Percentiles rank a stretch among this genome's conserved stretches.
Conservation (phyloP, 129 eudicot species). For the Tanacetum coccineum region DNA sequence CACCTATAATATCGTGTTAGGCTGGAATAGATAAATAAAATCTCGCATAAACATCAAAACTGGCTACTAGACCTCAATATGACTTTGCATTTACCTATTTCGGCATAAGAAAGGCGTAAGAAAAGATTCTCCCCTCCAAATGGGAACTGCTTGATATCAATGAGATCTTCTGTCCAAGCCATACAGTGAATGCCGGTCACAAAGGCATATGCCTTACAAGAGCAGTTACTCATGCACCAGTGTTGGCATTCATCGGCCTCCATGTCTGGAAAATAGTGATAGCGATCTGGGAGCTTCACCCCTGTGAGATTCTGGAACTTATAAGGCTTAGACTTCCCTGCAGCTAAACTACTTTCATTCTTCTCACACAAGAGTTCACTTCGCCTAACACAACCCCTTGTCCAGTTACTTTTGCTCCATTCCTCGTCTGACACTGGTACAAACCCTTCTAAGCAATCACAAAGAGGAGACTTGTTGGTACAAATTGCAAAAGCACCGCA, state of each 20-base stretch:
- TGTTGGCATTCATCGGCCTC: slow-evolving; percentile 12
- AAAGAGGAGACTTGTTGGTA: slow-evolving; percentile 9
- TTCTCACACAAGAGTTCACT: slow-evolving; percentile 3
- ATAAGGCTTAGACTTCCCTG: slow-evolving; percentile 21
- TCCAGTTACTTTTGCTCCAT: slow-evolving; percentile 8
- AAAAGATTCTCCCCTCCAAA: slow-evolving; percentile 31
- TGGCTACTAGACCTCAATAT: not conserved
- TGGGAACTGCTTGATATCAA: slow-evolving; percentile 30
- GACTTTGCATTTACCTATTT: slow-evolving; percentile 22
- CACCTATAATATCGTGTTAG: slow-evolving; percentile 8
- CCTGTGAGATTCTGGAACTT: slow-evolving; percentile 25
- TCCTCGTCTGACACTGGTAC: slow-evolving; percentile 15
- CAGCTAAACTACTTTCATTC: slow-evolving; percentile 1
- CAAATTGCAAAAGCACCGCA: slow-evolving; percentile 30
- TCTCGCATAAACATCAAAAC: not conserved
- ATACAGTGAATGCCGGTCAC: slow-evolving; percentile 30
- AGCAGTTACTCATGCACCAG: slow-evolving; percentile 35
- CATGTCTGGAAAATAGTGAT: slow-evolving; percentile 1
- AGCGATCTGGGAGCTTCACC: slow-evolving; percentile 29
- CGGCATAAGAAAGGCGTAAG: slow-evolving; percentile 36
- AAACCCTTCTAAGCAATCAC: slow-evolving; percentile 37
- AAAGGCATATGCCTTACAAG: slow-evolving; percentile 41
- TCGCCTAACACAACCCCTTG: slow-evolving; percentile 7
- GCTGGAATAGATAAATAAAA: not conserved
- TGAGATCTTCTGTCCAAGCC: slow-evolving; percentile 34